These are phyloP conservation scores for Lipomyces sp. DNA, from an alignment of 805 yeast species.

Conservation along the genomic window DNA sequence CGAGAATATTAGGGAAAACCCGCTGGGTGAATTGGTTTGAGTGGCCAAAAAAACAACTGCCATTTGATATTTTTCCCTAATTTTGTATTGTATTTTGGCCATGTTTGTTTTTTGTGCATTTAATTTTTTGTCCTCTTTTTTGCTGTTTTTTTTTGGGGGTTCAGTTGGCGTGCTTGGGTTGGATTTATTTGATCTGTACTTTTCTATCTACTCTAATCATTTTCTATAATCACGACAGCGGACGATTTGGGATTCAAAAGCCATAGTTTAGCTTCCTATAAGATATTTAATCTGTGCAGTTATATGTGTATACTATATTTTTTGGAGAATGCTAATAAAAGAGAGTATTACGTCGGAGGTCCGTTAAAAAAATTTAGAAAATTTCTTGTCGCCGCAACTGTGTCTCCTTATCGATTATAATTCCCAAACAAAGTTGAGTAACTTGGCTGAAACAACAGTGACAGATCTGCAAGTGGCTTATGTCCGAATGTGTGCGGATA, in stretches of 20 bases:
- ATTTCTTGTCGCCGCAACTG: no score
- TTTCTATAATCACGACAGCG: background rate
- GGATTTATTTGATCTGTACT: background rate
- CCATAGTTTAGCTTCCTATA: no score
- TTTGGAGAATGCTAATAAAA: no score
- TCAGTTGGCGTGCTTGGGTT: background rate
- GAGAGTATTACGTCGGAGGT: no score
- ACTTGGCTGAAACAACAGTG: no score
- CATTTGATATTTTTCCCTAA: slow-evolving; percentile 12
- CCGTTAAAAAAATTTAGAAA: no score
- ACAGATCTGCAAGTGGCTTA: no score
- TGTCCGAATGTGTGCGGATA: no score
- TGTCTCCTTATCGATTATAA: no score
- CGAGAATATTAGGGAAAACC: slow-evolving; percentile 9
- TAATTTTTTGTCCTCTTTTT: background rate
- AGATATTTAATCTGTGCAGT: no score
- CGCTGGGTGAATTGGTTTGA: slow-evolving; percentile 24
- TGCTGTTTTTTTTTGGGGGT: background rate
- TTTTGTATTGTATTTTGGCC: background rate
- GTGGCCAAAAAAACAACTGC: slow-evolving; percentile 18
- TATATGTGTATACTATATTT: no score
- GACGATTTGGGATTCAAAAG: background rate
- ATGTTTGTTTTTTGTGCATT: background rate
- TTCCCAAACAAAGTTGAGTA: no score
- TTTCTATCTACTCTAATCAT: background rate